phyloP scores from a whole-genome alignment of 305 asterid species.

The Andrographis paniculata region DNA sequence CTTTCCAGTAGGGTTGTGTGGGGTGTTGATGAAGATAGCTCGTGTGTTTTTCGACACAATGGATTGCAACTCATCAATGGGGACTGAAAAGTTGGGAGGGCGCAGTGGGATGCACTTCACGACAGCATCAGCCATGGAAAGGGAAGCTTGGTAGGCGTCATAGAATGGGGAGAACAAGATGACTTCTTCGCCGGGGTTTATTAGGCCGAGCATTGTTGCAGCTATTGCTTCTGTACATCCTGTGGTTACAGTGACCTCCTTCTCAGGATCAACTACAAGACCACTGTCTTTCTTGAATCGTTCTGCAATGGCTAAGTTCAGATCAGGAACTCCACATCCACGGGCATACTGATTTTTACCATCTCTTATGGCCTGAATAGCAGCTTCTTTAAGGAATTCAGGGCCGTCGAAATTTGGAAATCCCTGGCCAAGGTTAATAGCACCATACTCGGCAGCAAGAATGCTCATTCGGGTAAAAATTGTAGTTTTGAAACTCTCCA shows the following conservation, averaged over 20 bases:
- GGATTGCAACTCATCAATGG: conserved; percentile 73
- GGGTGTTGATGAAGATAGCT: conserved; percentile 82
- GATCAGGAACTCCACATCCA: conserved; percentile 85
- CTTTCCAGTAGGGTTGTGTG: conserved; percentile 96
- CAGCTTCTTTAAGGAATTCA: conserved; percentile 91
- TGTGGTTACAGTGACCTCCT: conserved; percentile 72
- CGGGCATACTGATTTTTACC: conserved; percentile 93
- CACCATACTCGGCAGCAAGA: conserved; percentile 80
- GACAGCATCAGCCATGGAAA: conserved; percentile 92
- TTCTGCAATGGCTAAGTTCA: conserved; percentile 70
- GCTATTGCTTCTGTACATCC: conserved; percentile 96
- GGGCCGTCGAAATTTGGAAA: conserved; percentile 98
- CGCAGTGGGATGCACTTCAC: conserved; percentile 54
- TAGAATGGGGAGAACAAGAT: conserved; percentile 87
- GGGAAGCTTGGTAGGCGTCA: conserved; percentile 87
- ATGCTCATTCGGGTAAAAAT: conserved; percentile 95
- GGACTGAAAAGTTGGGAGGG: conserved; percentile 75
- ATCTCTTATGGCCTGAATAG: conserved; percentile 69
- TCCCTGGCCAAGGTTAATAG: conserved; percentile 96
- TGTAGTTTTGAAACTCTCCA: conserved; percentile 92
- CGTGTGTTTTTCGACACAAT: conserved; percentile 60
- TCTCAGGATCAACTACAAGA: conserved; percentile 65
- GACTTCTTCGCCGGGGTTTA: conserved; percentile 93
- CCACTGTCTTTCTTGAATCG: conserved; percentile 80
- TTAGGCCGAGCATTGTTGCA: conserved; percentile 80